Percentiles rank a stretch among this genome's conserved stretches.
Conservation (phyloP, 805 yeast species). For the Metschnikowia vanudenii region DNA sequence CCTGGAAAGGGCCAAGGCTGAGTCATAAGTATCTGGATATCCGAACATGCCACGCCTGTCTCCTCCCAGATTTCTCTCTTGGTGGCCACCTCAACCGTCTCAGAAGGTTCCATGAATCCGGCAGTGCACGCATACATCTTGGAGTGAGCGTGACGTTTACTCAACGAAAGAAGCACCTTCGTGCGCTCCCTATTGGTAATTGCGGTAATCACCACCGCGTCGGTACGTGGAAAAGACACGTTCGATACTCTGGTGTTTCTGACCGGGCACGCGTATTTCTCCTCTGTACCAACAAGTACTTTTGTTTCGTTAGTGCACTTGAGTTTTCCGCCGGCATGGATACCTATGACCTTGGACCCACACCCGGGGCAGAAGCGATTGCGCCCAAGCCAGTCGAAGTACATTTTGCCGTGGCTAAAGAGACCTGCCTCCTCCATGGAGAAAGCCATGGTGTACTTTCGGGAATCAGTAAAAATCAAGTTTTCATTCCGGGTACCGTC, state of each 20-base stretch:
- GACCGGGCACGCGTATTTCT: conserved; percentile 35
- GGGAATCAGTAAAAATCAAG: conserved; percentile 29
- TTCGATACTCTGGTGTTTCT: conserved; percentile 55
- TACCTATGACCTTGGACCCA: conserved; percentile 60
- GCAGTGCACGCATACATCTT: conserved; percentile 82
- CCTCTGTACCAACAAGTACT: conserved; percentile 6
- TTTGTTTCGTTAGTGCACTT: conserved; percentile 20
- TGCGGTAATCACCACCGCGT: conserved; percentile 83
- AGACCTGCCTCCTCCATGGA: conserved; percentile 54
- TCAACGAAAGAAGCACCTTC: conserved; percentile 68
- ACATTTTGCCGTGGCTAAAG: conserved; percentile 80
- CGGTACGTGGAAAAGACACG: conserved; percentile 88
- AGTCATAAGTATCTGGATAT: conserved; percentile 62
- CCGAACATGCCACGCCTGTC: conserved; percentile 69
- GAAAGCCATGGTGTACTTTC: conserved; percentile 38
- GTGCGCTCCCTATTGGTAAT: conserved; percentile 60
- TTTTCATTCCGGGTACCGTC: conserved; percentile 13
- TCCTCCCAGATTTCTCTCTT: conserved; percentile 94
- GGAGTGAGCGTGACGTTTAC: conserved; percentile 53
- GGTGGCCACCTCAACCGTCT: conserved; percentile 85
- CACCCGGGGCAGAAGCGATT: conserved; percentile 85
- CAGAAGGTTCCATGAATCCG: conserved; percentile 95
- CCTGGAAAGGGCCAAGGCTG: conserved; percentile 99
- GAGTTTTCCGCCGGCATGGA: conserved; percentile 59
- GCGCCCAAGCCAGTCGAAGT: conserved; percentile 77